Conservation (phyloP, 2,329 filamentous ascomycete genomes). For the Hymenoscyphus repandus region DNA sequence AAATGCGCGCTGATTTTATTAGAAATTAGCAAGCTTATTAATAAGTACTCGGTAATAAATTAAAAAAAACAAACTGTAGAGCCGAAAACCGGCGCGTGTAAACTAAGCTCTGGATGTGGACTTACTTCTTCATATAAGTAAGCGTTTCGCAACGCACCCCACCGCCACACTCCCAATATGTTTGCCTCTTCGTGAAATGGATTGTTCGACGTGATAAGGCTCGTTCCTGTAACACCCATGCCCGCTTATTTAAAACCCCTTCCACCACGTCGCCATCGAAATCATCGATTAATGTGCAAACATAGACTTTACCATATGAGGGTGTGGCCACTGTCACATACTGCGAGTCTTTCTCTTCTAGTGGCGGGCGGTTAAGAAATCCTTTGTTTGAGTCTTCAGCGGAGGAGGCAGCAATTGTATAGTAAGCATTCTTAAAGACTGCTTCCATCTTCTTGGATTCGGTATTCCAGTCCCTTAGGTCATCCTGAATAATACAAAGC, state of each 20-base stretch:
- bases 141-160: constrained; percentile 34
- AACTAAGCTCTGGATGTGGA: neutral
- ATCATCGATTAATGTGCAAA: constrained; percentile 1
- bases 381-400: neutral
- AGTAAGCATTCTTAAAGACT: constrained; percentile 1
- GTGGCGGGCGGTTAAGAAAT: neutral
- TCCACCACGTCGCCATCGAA: neutral
- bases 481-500: constrained; percentile 3
- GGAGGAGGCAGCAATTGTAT: constrained; percentile 2
- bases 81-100: neutral
- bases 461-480: neutral
- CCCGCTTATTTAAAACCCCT: constrained; percentile 11
- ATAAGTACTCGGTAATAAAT: neutral
- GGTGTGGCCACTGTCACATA: neutral
- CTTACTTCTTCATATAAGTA: constrained; percentile 31
- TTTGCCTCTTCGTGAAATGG: constrained; percentile 33
- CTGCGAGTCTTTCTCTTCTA: neutral
- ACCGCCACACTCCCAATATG: constrained; percentile 36
- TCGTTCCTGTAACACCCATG: constrained; percentile 26
- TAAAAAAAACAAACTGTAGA: neutral
- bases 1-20: constrained; percentile 1
- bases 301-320: neutral
- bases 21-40: neutral
- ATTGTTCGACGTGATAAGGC: constrained; percentile 34
- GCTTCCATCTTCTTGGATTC: neutral